These are phyloP conservation scores for Anisogramma anomala DNA, from an alignment of 2,329 filamentous ascomycete species.

Conservation along the genomic window DNA sequence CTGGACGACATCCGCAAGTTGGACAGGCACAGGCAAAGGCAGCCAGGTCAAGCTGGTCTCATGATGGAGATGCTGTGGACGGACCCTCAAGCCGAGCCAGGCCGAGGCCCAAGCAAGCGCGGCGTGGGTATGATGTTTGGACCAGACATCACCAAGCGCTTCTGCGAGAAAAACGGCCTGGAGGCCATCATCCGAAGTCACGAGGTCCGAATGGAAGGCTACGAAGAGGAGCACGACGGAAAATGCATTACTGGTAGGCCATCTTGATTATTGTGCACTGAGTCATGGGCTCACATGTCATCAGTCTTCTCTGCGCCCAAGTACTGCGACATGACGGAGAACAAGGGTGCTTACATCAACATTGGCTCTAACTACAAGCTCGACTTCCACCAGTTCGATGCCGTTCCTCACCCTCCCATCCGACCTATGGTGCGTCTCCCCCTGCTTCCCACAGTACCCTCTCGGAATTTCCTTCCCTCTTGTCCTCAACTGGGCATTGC, in stretches of 20 bases:
- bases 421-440: conserved; percentile 65
- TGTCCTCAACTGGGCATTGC: background rate
- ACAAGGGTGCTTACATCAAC: conserved; percentile 98
- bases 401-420: conserved; percentile 90
- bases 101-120: conserved; percentile 87
- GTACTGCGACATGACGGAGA: conserved; percentile 96
- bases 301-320: conserved; percentile 90
- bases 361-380: conserved; percentile 86
- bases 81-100: conserved; percentile 76
- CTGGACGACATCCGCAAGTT: conserved; percentile 90
- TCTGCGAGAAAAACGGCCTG: conserved; percentile 91
- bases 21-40: conserved; percentile 78
- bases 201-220: conserved; percentile 98
- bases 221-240: conserved; percentile 93
- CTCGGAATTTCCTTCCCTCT: background rate
- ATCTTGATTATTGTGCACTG: background rate
- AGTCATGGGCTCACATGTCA: background rate
- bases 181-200: conserved; percentile 94
- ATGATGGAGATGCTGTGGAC: conserved; percentile 99
- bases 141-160: conserved; percentile 87
- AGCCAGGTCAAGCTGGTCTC: conserved; percentile 82
- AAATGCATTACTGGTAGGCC: conserved; percentile 77
- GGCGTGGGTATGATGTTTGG: conserved; percentile 96
- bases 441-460: background rate
- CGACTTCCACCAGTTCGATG: conserved; percentile 85